These are phyloP conservation scores for Lepiota venenata DNA, from an alignment of 768 basidiomycete genomes.

Conservation along the genomic window DNA sequence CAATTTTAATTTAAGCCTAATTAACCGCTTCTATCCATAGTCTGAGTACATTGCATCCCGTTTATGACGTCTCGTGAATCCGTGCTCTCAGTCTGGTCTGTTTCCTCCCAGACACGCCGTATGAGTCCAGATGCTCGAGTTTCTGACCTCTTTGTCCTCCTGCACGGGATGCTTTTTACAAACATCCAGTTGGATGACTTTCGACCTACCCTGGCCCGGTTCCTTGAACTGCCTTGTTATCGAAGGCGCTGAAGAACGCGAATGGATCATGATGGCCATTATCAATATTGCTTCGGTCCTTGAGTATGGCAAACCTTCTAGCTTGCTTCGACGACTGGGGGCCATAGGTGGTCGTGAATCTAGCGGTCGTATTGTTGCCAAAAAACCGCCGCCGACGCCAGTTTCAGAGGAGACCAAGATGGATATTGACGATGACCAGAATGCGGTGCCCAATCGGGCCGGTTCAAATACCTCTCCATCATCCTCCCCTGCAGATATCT, in stretches of 20 bases:
- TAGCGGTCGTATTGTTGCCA: constrained; percentile 43
- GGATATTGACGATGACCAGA: constrained; percentile 26
- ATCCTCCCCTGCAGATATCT: constrained; percentile 26
- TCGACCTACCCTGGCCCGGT: constrained; percentile 71
- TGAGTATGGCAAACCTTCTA: constrained; percentile 81
- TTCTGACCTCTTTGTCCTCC: constrained; percentile 81
- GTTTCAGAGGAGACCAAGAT: constrained; percentile 47
- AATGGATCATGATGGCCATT: constrained; percentile 97
- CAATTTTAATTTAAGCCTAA: constrained; percentile 8
- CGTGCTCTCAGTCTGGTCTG: constrained; percentile 85
- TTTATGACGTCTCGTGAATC: constrained; percentile 89
- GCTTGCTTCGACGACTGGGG: constrained; percentile 64
- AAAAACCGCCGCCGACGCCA: constrained; percentile 32
- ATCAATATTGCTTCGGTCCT: constrained; percentile 79
- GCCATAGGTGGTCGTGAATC: constrained; percentile 42
- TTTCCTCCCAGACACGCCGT: constrained; percentile 66
- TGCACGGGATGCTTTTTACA: constrained; percentile 98
- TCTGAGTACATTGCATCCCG: constrained; percentile 87
- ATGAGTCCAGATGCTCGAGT: constrained; percentile 70
- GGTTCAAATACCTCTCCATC: constrained; percentile 22
- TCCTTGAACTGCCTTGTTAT: constrained; percentile 84
- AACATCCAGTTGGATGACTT: constrained; percentile 95
- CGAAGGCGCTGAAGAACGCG: constrained; percentile 75
- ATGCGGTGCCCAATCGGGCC: constrained; percentile 23
- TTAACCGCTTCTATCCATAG: constrained; percentile 37